Evolutionary conservation across 257 asterid genomes (phyloP).

Genomic region (Scutellaria baicalensis): DNA sequence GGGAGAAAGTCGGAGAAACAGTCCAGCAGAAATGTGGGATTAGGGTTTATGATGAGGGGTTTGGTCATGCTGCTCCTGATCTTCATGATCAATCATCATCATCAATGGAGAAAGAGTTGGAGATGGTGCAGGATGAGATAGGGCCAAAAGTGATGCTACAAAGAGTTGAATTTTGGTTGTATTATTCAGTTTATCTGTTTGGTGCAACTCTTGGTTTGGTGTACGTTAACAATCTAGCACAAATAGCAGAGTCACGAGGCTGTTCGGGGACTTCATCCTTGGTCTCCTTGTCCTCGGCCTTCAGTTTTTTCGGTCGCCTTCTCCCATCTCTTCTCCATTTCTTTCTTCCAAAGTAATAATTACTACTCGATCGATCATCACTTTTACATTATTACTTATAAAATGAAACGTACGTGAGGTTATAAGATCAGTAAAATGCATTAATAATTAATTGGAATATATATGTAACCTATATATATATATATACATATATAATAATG

Average conservation of each 20-base stretch:
- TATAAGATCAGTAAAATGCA: too few relatives aligned
- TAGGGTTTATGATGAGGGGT: slow-evolving; percentile 26
- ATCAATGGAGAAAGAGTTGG: slow-evolving; percentile 6
- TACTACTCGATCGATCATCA: too few relatives aligned
- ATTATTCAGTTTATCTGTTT: slow-evolving; percentile 50
- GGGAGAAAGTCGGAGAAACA: slow-evolving; percentile 38
- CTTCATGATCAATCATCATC: too few relatives aligned
- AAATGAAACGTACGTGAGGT: too few relatives aligned
- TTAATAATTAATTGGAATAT: too few relatives aligned
- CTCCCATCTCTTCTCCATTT: slow-evolving; percentile 62
- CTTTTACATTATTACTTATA: too few relatives aligned
- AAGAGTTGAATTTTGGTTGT: slow-evolving; percentile 63
- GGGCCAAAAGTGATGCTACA: slow-evolving; percentile 47
- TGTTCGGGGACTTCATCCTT: slow-evolving; percentile 41
- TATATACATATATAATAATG: too few relatives aligned
- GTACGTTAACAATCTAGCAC: slow-evolving; percentile 65
- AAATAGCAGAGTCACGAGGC: slow-evolving; percentile 68
- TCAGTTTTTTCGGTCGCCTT: slow-evolving; percentile 77
- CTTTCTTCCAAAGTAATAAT: slow-evolving; percentile 40
- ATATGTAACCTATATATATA: too few relatives aligned
- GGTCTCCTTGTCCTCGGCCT: slow-evolving; percentile 65
- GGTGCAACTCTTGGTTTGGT: slow-evolving; percentile 77
- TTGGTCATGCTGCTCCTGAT: too few relatives aligned
- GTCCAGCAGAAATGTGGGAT: slow-evolving; percentile 42
- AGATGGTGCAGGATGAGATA: slow-evolving; percentile 19